Conservation (phyloP, 2,329 filamentous ascomycete genomes). For the Aureobasidium lini region DNA sequence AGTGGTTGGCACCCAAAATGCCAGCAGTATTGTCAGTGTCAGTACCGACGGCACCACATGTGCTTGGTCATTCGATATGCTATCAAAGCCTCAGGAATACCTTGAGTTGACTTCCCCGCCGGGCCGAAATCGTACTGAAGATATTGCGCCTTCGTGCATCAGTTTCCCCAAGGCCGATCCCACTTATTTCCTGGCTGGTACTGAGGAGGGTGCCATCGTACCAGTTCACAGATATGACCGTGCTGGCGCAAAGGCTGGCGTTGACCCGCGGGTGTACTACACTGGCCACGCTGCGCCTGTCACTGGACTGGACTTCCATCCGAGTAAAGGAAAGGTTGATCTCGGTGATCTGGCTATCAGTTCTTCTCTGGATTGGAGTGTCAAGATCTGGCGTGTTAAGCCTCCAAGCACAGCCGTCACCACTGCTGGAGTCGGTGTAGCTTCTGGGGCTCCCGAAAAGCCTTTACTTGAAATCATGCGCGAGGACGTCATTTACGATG, state of each 20-base stretch:
- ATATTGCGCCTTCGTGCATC: constrained; percentile 89
- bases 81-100: constrained; percentile 90
- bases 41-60: constrained; percentile 96
- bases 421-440: constrained; percentile 9
- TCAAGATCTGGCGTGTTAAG: constrained; percentile 92
- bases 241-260: constrained; percentile 91
- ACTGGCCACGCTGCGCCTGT: constrained; percentile 86
- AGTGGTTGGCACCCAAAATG: constrained; percentile 96
- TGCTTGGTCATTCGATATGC: constrained; percentile 96
- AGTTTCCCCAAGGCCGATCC: constrained; percentile 92
- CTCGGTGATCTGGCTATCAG: constrained; percentile 88
- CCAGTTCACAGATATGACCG: constrained; percentile 96
- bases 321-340: constrained; percentile 83
- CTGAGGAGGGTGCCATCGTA: constrained; percentile 93
- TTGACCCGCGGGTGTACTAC: constrained; percentile 83
- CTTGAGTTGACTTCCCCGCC: constrained; percentile 83
- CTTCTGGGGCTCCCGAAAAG: constrained; percentile 45
- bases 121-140: constrained; percentile 63
- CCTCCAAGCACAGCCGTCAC: constrained; percentile 45
- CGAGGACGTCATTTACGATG: constrained; percentile 95
- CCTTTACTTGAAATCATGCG: constrained; percentile 85
- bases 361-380: constrained; percentile 92
- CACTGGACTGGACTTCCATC: constrained; percentile 94
- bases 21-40: constrained; percentile 95
- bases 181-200: constrained; percentile 94